Percentiles rank a stretch among this genome's conserved stretches.
Conservation (phyloP, 192 early-diverging fungal genomes). For the Entophlyctis luteolus region DNA sequence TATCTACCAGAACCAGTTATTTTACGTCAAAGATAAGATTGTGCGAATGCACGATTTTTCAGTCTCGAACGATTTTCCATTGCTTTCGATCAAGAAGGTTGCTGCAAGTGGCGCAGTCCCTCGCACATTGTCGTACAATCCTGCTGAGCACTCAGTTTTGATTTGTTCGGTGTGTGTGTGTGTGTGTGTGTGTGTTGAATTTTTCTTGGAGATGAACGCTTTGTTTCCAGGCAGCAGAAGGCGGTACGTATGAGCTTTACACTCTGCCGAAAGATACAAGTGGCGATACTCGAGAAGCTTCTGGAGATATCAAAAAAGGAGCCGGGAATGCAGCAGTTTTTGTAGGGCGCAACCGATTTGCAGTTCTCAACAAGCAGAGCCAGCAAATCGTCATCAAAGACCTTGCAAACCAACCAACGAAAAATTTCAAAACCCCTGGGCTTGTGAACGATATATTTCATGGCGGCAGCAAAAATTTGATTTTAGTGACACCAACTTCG, state of each 20-base stretch:
- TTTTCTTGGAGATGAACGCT: no score
- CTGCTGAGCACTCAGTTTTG: constrained; percentile 84
- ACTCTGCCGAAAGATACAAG: constrained; percentile 69
- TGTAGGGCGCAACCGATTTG: constrained; percentile 96
- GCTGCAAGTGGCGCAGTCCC: constrained; percentile 68
- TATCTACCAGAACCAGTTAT: constrained; percentile 77
- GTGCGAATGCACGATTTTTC: constrained; percentile 82
- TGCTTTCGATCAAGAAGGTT: constrained; percentile 70
- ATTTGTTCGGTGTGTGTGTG: constrained; percentile 72
- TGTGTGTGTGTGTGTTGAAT: no score
- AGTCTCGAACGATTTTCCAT: constrained; percentile 69
- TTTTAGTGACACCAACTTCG: constrained; percentile 78
- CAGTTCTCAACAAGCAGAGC: constrained; percentile 84
- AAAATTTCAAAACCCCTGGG: constrained; percentile 78
- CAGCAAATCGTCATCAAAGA: constrained; percentile 83
- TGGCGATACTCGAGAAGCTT: constrained; percentile 55
- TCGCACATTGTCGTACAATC: constrained; percentile 87
- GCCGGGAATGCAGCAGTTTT: constrained; percentile 80
- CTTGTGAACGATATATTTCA: constrained; percentile 82
- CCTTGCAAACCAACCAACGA: constrained; percentile 79
- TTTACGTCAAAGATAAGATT: constrained; percentile 85
- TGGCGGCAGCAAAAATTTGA: constrained; percentile 77
- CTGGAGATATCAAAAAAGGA: constrained; percentile 70
- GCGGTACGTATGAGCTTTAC: constrained; percentile 89
- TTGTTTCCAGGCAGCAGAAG: constrained; percentile 76